Evolutionary conservation across 2,329 filamentous ascomycete species (phyloP).

Genomic region (Xylariales sp.): DNA sequence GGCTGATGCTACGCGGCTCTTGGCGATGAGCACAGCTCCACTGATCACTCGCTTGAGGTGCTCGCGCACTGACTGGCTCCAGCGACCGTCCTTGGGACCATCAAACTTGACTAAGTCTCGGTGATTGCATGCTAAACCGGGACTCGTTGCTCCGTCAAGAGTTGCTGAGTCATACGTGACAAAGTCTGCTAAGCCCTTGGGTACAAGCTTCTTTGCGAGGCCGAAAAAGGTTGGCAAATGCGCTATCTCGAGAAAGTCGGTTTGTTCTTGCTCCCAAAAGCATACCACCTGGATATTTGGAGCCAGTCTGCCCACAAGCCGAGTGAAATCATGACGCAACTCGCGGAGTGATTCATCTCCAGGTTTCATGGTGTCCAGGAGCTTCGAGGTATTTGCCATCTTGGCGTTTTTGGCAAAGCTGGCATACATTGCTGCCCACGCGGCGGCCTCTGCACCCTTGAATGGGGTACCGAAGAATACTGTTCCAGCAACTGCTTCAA

Average conservation of each 20-base stretch:
- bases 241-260: slow-evolving; percentile 30
- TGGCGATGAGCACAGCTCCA: slow-evolving; percentile 27
- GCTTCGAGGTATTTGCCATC: slow-evolving; percentile 26
- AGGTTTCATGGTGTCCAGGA: slow-evolving; percentile 35
- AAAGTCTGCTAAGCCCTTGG: slow-evolving; percentile 30
- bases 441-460: slow-evolving; percentile 29
- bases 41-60: slow-evolving; percentile 32
- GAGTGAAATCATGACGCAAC: slow-evolving; percentile 33
- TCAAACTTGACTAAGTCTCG: slow-evolving; percentile 37
- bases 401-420: slow-evolving; percentile 27
- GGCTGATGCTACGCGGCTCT: slow-evolving; percentile 30
- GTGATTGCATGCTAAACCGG: slow-evolving; percentile 32
- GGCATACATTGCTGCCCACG: slow-evolving; percentile 31
- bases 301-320: slow-evolving; percentile 26
- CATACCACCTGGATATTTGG: slow-evolving; percentile 31
- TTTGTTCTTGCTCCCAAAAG: slow-evolving; percentile 35
- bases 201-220: slow-evolving; percentile 21
- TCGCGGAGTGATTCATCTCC: slow-evolving; percentile 32
- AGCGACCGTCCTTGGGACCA: slow-evolving; percentile 32
- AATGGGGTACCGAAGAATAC: slow-evolving; percentile 39
- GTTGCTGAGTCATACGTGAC: slow-evolving; percentile 35
- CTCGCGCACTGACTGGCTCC: slow-evolving; percentile 29
- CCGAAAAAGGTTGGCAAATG: slow-evolving; percentile 25
- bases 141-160: slow-evolving; percentile 23
- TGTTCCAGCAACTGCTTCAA: slow-evolving; percentile 33